Percentiles rank a stretch among this genome's conserved stretches.
Conservation (phyloP, 306 rosid genomes). For the Prunus padus region DNA sequence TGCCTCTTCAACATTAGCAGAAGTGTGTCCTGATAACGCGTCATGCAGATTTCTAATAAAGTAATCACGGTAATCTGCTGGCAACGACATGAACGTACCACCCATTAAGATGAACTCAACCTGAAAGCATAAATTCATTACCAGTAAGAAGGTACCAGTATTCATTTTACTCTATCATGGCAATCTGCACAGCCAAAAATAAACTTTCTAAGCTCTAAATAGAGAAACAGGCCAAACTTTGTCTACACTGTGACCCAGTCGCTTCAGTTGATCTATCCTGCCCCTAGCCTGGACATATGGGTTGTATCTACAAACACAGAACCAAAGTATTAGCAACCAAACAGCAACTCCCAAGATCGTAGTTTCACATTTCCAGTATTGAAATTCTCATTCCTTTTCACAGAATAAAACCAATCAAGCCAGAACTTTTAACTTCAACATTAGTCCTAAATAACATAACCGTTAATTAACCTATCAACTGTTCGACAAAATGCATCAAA, state of each 20-base stretch:
- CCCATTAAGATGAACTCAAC: conserved; percentile 98
- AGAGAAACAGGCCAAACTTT: conserved; percentile 54
- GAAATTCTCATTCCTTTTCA: not conserved
- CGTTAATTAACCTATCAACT: not conserved
- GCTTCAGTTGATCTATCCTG: conserved; percentile 98
- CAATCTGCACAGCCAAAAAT: not conserved
- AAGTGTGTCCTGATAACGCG: conserved; percentile 95
- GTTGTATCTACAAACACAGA: conserved; percentile 69
- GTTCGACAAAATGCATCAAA: not conserved
- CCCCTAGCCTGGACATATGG: conserved; percentile 96
- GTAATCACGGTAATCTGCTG: conserved; percentile 89
- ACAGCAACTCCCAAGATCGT: not conserved
- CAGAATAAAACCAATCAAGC: too few relatives aligned
- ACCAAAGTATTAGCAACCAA: not conserved
- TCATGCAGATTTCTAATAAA: conserved; percentile 91
- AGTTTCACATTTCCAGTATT: not conserved
- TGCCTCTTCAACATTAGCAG: conserved; percentile 95
- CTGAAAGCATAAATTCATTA: conserved; percentile 48
- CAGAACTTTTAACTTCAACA: not conserved
- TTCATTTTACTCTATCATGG: not conserved
- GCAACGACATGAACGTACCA: conserved; percentile 95
- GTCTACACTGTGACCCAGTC: conserved; percentile 96
- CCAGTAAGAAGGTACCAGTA: conserved; percentile 10
- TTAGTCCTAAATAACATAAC: not conserved
- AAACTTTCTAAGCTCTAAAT: not conserved